Evolutionary conservation across 1,139 yeast genomes (phyloP).

Genomic region (Scheffersomyces segobiensis): DNA sequence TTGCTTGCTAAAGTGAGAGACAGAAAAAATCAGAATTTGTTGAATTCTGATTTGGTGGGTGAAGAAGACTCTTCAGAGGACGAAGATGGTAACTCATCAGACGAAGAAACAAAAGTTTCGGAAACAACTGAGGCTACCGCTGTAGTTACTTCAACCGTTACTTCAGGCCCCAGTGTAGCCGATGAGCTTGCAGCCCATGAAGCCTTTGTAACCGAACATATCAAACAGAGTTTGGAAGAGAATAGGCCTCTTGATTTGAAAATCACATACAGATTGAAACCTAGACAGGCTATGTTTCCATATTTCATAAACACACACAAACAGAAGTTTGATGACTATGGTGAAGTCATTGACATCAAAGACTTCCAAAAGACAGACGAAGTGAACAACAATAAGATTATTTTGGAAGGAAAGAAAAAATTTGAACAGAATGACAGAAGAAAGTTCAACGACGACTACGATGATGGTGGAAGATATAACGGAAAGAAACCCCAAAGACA

Average conservation of each 20-base stretch:
- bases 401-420: slow-evolving; percentile 27
- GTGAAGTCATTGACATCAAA: slow-evolving; percentile 63
- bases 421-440: slow-evolving; percentile 32
- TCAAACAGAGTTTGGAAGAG: slow-evolving; percentile 39
- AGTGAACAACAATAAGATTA: slow-evolving; percentile 34
- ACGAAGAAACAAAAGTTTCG: slow-evolving; percentile 7
- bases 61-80: slow-evolving; percentile 43
- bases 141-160: neutral
- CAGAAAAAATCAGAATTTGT: slow-evolving; percentile 53
- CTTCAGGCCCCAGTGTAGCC: slow-evolving; percentile 7
- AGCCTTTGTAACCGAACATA: slow-evolving; percentile 41
- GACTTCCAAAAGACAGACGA: slow-evolving; percentile 68
- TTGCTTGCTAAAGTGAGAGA: slow-evolving; percentile 56
- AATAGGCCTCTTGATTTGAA: slow-evolving; percentile 59
- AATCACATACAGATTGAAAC: slow-evolving; percentile 55
- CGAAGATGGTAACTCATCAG: slow-evolving; percentile 30
- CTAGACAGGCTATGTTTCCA: slow-evolving; percentile 81
- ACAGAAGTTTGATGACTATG: slow-evolving; percentile 79
- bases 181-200: slow-evolving; percentile 43
- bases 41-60: slow-evolving; percentile 42
- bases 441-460: slow-evolving; percentile 28
- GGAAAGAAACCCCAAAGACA: slow-evolving; percentile 33
- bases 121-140: neutral
- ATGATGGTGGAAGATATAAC: slow-evolving; percentile 19
- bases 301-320: slow-evolving; percentile 51